These are phyloP conservation scores for Phytophthora tentaculata DNA, from an alignment of 352 stramenopile species.

Conservation along the genomic window DNA sequence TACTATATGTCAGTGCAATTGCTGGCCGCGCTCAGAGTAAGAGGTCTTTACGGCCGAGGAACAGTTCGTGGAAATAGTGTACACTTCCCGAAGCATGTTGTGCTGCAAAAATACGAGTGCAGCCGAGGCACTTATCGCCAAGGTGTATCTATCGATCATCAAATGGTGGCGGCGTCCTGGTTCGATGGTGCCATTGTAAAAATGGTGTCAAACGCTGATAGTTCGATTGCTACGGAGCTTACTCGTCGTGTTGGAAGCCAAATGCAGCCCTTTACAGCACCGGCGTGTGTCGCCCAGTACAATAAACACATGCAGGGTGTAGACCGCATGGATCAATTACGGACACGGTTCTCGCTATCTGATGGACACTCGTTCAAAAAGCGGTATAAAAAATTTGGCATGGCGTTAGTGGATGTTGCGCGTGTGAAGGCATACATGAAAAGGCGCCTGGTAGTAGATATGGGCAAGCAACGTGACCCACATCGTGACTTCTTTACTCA, in stretches of 20 bases:
- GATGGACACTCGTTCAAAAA: slow-evolving; percentile 39
- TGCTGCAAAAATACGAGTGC: slow-evolving; percentile 15
- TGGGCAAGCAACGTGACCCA: slow-evolving; percentile 22
- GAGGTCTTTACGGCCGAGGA: slow-evolving; percentile 17
- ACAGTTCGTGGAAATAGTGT: slow-evolving; percentile 26
- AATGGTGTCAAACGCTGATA: slow-evolving; percentile 36
- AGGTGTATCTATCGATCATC: slow-evolving; percentile 11
- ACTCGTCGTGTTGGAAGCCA: slow-evolving; percentile 19
- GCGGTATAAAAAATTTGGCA: slow-evolving; percentile 40
- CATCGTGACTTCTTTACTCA: slow-evolving; percentile 22
- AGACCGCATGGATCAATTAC: slow-evolving; percentile 35
- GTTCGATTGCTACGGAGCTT: slow-evolving; percentile 13
- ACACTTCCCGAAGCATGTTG: slow-evolving; percentile 34
- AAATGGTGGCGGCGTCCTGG: slow-evolving; percentile 31
- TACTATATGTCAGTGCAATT: slow-evolving; percentile 45
- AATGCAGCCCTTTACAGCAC: slow-evolving; percentile 16
- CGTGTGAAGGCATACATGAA: slow-evolving; percentile 32
- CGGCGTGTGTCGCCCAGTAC: slow-evolving; percentile 19
- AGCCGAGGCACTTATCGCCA: slow-evolving; percentile 13
- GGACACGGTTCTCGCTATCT: slow-evolving; percentile 25
- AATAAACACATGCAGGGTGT: slow-evolving; percentile 39
- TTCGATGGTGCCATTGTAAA: slow-evolving; percentile 32
- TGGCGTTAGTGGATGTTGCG: slow-evolving; percentile 36
- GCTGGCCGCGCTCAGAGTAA: slow-evolving; percentile 29
- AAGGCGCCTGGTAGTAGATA: slow-evolving; percentile 6